phyloP scores from a whole-genome alignment of 2,329 filamentous ascomycete species.

The Diaporthe longicolla region DNA sequence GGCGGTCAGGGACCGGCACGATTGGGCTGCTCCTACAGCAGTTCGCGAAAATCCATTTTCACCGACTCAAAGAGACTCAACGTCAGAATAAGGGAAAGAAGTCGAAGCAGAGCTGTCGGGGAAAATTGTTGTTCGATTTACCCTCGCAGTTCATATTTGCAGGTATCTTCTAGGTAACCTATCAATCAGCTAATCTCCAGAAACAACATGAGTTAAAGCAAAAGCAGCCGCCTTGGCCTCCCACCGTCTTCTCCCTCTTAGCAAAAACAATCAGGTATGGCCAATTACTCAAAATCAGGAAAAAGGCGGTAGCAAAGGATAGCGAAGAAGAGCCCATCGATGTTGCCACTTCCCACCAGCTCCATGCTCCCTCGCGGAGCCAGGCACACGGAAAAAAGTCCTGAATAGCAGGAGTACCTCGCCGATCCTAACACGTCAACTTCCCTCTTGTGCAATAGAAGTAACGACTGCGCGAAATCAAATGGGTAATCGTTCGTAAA shows the following conservation, averaged over 20 bases:
- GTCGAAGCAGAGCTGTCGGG: background rate
- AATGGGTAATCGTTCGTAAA: slow-evolving; percentile 41
- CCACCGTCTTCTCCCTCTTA: slow-evolving; percentile 16
- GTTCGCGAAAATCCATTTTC: background rate
- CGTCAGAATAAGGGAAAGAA: background rate
- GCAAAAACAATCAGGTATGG: slow-evolving; percentile 22
- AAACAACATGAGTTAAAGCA: slow-evolving; percentile 9
- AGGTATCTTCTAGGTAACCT: slow-evolving; percentile 41
- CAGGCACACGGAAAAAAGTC: background rate
- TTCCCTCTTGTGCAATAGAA: slow-evolving; percentile 23
- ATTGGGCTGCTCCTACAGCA: background rate
- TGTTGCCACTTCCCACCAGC: slow-evolving; percentile 20
- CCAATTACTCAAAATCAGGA: slow-evolving; percentile 34
- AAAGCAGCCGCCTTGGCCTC: slow-evolving; percentile 2
- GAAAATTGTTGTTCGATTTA: slow-evolving; percentile 35
- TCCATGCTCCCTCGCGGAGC: slow-evolving; percentile 19
- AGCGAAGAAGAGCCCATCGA: slow-evolving; percentile 1
- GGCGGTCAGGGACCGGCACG: slow-evolving; percentile 10
- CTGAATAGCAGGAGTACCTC: slow-evolving; percentile 26
- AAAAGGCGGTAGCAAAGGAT: slow-evolving; percentile 17
- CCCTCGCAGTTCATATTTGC: slow-evolving; percentile 38
- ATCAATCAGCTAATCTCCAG: slow-evolving; percentile 33
- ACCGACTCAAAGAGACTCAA: background rate
- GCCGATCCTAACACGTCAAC: slow-evolving; percentile 15
- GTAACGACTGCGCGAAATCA: slow-evolving; percentile 34